Base-by-base conservation (phyloP, 2,329 filamentous ascomycete species). In the Fusarium metavorans region DNA sequence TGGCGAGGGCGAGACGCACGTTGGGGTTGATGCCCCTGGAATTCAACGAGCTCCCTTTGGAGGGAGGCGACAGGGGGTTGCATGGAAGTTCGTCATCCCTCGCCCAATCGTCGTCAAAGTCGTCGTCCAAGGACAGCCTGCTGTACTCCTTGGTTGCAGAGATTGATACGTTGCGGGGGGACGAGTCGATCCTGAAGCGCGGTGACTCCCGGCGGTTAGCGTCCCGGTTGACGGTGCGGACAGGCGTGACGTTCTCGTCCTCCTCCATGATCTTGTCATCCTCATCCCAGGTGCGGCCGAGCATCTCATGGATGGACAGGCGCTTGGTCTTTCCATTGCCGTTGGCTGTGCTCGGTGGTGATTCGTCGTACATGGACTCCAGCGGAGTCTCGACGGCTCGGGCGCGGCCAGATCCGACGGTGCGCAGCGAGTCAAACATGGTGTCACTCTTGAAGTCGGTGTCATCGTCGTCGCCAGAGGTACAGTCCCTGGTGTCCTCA, bases 301-400 rank as follows among this genome's bases (percentile, higher is more conserved):
- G 79, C 20, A 91, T 90, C 73, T 90, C 89, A 57, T 91, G 89
- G 41, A 91, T 89, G 0, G 89, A 90, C 13, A 90, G 79, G 30
- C 89, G 85, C 76, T 90, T 90, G 4, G 86, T 84, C 78, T 87
- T 90, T 74, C 75, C 82, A 72, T 87, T 88, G 66, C 87, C 82
- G 74, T 88, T 88, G 20, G 87, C 87, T 1, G 88, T 88, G 79
- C 88, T 89, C 9, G 90, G 89, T 39, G 92, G 92, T 16, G 93
- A 94, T 77, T 95, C 93, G 82, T 95, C 93, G 81, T 95, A 95
- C 86, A 95, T 93, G 27, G 91, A 94, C 79, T 95, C 93, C 59
- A 95, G 85, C 18, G 93, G 92, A 32, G 92, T 93, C 79, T 94
- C 91, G 56, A 91, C 88, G 37, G 90, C 89, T 69, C 91, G 90